These are phyloP conservation scores for Daucus carota DNA, from an alignment of 129 eudicot species.

Conservation along the genomic window DNA sequence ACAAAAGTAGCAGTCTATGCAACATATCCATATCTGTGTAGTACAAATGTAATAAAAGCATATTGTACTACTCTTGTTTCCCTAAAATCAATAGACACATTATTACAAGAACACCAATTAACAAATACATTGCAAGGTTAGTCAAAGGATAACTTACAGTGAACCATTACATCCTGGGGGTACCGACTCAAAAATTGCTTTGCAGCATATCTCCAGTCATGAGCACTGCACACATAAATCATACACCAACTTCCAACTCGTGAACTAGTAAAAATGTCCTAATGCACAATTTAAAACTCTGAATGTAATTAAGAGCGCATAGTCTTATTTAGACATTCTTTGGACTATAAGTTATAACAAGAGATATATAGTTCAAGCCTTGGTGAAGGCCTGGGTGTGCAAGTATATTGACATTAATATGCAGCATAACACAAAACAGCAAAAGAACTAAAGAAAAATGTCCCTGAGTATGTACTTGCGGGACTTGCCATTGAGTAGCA, in stretches of 20 bases:
- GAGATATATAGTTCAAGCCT: no score
- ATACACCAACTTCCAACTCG: background rate
- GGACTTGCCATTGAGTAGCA: no score
- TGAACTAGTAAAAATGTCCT: background rate
- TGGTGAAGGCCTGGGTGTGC: no score
- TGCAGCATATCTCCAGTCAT: constrained; percentile 82
- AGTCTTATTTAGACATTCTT: background rate
- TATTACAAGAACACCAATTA: background rate
- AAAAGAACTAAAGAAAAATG: no score
- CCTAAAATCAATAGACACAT: background rate
- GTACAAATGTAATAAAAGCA: background rate
- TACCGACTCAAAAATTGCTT: constrained; percentile 68
- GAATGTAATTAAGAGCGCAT: background rate
- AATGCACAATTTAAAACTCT: background rate
- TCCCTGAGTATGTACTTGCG: no score
- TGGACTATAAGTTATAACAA: no score
- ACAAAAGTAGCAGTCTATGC: background rate
- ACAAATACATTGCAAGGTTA: background rate
- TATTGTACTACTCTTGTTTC: background rate
- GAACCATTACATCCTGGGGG: constrained; percentile 66
- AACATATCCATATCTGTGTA: background rate
- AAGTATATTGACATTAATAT: no score
- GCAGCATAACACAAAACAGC: no score
- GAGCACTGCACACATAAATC: constrained; percentile 45
- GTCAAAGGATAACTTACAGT: constrained; percentile 44